phyloP scores from a whole-genome alignment of 805 yeast species.

The Teunomyces aglyptinius region DNA sequence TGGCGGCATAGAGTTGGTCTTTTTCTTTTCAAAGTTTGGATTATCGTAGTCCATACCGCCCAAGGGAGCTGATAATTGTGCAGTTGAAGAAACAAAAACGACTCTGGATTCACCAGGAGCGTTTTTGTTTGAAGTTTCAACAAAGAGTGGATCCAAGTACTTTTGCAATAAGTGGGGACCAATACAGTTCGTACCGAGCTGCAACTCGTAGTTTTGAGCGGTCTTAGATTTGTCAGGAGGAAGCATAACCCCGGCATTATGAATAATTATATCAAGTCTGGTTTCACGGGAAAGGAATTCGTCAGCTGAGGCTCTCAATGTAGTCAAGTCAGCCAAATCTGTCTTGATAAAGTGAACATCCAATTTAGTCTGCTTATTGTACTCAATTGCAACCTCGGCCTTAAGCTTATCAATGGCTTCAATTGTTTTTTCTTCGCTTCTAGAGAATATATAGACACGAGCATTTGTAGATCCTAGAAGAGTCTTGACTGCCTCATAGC shows the following conservation, averaged over 20 bases:
- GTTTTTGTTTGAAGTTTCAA: conserved; percentile 26
- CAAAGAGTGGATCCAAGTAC: conserved; percentile 35
- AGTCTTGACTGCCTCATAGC: conserved; percentile 25
- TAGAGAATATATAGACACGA: conserved; percentile 35
- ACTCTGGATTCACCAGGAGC: conserved; percentile 32
- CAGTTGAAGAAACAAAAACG: conserved; percentile 46
- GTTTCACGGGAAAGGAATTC: conserved; percentile 10
- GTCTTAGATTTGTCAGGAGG: conserved; percentile 37
- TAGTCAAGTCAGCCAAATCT: conserved; percentile 11
- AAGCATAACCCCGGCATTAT: conserved; percentile 34
- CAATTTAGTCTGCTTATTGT: conserved; percentile 8
- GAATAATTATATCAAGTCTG: conserved; percentile 21
- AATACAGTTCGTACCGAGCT: conserved; percentile 46
- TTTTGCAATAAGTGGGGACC: conserved; percentile 47
- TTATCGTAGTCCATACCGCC: conserved; percentile 37
- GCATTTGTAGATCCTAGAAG: conserved; percentile 28
- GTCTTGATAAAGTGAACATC: conserved; percentile 8
- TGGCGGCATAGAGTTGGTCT: conserved; percentile 10
- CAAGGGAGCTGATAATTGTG: conserved; percentile 25
- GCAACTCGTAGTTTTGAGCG: conserved; percentile 45
- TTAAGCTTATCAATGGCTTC: conserved; percentile 24
- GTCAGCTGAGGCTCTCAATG: conserved; percentile 24
- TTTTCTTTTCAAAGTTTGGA: conserved; percentile 19
- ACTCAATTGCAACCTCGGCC: conserved; percentile 18
- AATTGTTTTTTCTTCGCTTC: conserved; percentile 31